A percentile compares a stretch with the other conserved stretches of the same genome.
Evolutionary conservation across 164 flowering plant genomes (phyloP).

Genomic region (Dillenia turbinata): DNA sequence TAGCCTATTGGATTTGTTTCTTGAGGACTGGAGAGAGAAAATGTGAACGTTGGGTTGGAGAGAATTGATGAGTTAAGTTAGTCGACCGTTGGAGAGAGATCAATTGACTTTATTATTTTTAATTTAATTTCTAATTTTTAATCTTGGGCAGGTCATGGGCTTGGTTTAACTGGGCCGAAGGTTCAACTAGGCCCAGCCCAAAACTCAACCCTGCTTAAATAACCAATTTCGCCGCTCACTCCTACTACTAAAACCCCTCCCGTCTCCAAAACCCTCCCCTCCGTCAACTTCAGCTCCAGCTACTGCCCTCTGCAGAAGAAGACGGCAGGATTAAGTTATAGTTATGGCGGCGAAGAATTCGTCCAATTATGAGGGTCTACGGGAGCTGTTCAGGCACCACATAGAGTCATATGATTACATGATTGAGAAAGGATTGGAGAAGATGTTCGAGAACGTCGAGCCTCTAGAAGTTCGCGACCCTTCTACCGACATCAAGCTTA

Average conservation of each 20-base stretch:
- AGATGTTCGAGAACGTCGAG: conserved; percentile 34
- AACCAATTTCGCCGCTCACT: no score
- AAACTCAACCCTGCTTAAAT: no score
- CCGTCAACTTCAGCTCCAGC: not conserved
- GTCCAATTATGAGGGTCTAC: conserved; percentile 30
- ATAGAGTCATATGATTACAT: conserved; percentile 76
- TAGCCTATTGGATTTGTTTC: no score
- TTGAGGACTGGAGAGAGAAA: no score
- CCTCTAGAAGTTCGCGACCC: conserved; percentile 48
- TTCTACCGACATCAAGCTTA: conserved; percentile 28
- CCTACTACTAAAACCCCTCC: not conserved
- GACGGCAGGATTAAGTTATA: not conserved
- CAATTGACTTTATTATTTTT: no score
- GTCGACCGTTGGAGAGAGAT: no score
- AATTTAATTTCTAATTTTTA: no score
- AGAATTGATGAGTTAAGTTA: no score
- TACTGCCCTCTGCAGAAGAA: not conserved
- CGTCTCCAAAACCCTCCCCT: not conserved
- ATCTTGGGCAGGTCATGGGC: no score
- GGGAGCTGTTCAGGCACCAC: conserved; percentile 64
- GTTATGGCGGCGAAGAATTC: not conserved
- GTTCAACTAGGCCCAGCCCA: no score
- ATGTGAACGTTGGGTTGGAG: no score
- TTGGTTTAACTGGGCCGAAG: no score
- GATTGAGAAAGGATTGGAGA: conserved; percentile 46